Conservation (phyloP, 306 rosid species). For the Sicyos edulis region DNA sequence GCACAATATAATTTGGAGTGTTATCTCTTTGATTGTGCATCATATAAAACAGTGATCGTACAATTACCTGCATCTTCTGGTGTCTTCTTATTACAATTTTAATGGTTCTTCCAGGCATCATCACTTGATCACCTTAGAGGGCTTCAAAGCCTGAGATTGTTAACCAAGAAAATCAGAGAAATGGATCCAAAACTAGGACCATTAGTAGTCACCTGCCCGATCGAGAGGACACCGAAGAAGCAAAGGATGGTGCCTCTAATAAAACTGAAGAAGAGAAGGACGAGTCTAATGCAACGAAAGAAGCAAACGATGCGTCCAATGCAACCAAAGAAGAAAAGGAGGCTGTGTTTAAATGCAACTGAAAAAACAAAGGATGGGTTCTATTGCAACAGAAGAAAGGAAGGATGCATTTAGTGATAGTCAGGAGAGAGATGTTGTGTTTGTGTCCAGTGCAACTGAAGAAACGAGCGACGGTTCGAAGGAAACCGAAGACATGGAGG, state of each 20-base stretch:
- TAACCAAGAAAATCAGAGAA: constrained; percentile 46
- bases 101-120: constrained; percentile 34
- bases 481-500: not conserved
- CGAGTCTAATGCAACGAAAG: not conserved
- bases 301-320: constrained; percentile 1
- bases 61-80: too few relatives aligned
- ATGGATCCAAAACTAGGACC: constrained; percentile 55
- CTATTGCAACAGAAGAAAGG: too few relatives aligned
- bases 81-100: too few relatives aligned
- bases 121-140: constrained; percentile 33
- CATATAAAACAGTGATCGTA: not conserved
- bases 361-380: too few relatives aligned
- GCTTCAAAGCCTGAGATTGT: constrained; percentile 55
- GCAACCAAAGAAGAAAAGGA: not conserved
- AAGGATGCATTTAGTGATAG: too few relatives aligned
- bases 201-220: constrained; percentile 20
- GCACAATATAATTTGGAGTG: not conserved
- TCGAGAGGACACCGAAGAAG: not conserved
- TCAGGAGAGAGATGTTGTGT: not conserved
- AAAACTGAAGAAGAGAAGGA: not conserved
- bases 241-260: not conserved
- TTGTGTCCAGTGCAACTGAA: not conserved
- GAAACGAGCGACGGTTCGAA: not conserved
- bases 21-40: not conserved
- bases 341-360: too few relatives aligned